Percentiles rank a stretch among this genome's conserved stretches.
Conservation (phyloP, 768 basidiomycete species). For the Tephrocybe sp. region DNA sequence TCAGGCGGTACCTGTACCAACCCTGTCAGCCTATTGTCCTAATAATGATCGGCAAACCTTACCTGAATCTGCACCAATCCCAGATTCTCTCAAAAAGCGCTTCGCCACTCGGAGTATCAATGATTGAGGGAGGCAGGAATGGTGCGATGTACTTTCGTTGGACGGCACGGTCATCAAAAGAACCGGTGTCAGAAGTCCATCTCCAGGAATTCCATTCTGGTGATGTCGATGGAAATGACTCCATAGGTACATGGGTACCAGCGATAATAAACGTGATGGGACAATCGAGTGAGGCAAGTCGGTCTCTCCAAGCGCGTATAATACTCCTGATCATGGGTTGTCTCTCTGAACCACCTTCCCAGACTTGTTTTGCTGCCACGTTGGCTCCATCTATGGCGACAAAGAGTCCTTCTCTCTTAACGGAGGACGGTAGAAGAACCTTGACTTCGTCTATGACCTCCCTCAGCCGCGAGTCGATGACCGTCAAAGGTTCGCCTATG, state of each 20-base stretch:
- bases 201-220: slow-evolving; percentile 1
- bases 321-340: not conserved
- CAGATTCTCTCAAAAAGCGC: slow-evolving; percentile 1
- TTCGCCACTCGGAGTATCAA: not conserved
- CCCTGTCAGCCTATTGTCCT: not conserved
- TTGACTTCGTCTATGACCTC: not conserved
- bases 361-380: not conserved
- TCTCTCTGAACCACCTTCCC: not conserved
- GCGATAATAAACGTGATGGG: not conserved
- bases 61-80: slow-evolving; percentile 5
- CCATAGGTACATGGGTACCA: not conserved
- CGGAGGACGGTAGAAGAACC: not conserved
- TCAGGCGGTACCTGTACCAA: not conserved
- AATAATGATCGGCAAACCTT: not conserved
- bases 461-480: not conserved
- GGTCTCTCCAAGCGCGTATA: not conserved
- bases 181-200: not conserved
- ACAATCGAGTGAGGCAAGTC: not conserved
- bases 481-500: not conserved
- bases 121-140: slow-evolving; percentile 1
- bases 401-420: not conserved
- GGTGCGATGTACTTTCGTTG: not conserved
- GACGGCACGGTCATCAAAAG: not conserved
- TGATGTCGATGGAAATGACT: not conserved
- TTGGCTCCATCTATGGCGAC: slow-evolving; percentile 1